Evolutionary conservation across 2,329 filamentous ascomycete genomes (phyloP), one percentile per base, ranked within the genome.

Genomic region (Davidsoniella virescens): DNA sequence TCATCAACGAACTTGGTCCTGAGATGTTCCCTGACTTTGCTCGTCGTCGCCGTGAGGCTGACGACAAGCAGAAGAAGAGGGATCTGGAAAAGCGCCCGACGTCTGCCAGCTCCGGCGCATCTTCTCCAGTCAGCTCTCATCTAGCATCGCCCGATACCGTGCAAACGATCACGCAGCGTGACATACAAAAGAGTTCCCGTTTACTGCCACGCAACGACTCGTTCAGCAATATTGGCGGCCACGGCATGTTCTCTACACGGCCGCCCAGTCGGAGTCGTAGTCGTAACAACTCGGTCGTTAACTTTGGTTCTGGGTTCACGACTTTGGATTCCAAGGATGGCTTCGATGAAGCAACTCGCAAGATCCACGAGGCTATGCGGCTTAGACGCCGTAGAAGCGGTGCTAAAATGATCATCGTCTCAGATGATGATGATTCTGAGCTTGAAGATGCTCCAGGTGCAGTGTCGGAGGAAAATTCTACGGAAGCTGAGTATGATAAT

Each of bases 1-100:
- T 94, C 44, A 94, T 98, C 71, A 96, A 98, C 65, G 87, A 84
- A 16, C 78, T 98, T 10, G 92, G 92, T 0, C 92, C 92, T 0
- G 88, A 96, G 62, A 82, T 98, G 69, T 98, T 93, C 67, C 82
- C 87, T n/a, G 92, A 98, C 67, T 98, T 94, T 61, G 85, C 92
- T 58, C 75, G 80, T 55, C 74, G 77, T 10, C 77, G 86, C 33
- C 75, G 92, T 51, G 69, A 90, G 26, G 68, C 72, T 3, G 76
- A 80, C 55, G 47, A 48, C 8, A 53, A 53, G 46, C 47, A 49
- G 29, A 44, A 49, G 47, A 42, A 40, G 7, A 53, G 50, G 43
- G 44, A 42, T 16, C 23, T 29, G 8, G 67, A 74, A 36, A 66
- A 67, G 52, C 57, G 59, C 5, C 52, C 52, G 59, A 56, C 57